These are phyloP conservation scores for Gyrodon lividus DNA, from an alignment of 768 basidiomycete genomes.

Conservation along the genomic window DNA sequence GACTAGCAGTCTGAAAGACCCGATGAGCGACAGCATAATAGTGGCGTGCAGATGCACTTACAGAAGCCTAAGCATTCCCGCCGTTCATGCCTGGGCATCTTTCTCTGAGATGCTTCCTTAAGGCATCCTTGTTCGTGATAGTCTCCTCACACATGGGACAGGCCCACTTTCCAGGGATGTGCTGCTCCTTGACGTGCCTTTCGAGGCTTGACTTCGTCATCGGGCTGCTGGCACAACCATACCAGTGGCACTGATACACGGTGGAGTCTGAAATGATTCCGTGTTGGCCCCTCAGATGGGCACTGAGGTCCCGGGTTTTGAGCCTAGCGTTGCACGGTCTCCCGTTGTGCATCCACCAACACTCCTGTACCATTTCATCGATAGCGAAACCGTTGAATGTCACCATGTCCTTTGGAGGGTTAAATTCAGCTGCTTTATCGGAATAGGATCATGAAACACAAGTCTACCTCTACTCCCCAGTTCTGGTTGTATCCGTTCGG, in stretches of 20 bases:
- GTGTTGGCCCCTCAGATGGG: conserved; percentile 6
- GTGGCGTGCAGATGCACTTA: background rate
- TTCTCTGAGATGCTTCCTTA: background rate
- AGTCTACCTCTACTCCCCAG: conserved; percentile 6
- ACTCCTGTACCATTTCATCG: background rate
- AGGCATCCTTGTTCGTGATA: conserved; percentile 4
- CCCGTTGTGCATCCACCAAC: conserved; percentile 4
- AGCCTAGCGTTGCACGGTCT: background rate
- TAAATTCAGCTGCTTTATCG: background rate
- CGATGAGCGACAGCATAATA: too few relatives aligned
- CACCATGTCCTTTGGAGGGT: conserved; percentile 2
- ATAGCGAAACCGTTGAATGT: conserved; percentile 1
- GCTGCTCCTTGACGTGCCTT: conserved; percentile 10
- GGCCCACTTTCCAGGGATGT: conserved; percentile 11
- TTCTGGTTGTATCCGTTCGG: background rate
- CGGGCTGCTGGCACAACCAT: background rate
- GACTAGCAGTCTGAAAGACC: too few relatives aligned
- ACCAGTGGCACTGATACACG: conserved; percentile 10
- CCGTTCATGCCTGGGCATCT: background rate
- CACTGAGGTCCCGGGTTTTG: background rate
- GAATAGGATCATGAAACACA: background rate
- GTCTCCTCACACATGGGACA: background rate
- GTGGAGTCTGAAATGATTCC: conserved; percentile 1
- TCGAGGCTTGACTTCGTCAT: conserved; percentile 13
- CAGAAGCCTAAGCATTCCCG: background rate